Percentiles rank a stretch among this genome's conserved stretches.
phyloP scores from a whole-genome alignment of 2,329 filamentous ascomycete genomes.

The Trichoderma brevicompactum region DNA sequence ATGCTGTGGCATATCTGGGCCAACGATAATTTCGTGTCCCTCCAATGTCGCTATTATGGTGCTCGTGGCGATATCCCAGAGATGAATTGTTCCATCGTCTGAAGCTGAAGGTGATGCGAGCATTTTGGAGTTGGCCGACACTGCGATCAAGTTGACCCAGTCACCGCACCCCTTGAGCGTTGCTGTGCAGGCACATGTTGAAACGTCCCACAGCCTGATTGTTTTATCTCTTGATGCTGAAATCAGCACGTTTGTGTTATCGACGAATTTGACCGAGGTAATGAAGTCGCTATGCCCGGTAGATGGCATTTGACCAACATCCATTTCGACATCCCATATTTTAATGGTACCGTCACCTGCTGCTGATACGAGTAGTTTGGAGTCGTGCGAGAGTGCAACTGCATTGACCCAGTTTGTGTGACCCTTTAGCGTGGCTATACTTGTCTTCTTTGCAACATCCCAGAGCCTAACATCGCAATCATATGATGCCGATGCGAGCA shows the following conservation, averaged over 20 bases:
- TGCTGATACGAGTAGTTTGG: conserved; percentile 4
- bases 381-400: conserved; percentile 15
- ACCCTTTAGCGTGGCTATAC: conserved; percentile 14
- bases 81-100: background rate
- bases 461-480: background rate
- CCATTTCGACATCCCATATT: background rate
- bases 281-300: background rate
- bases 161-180: background rate
- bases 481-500: background rate
- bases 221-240: background rate
- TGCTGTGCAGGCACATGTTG: background rate
- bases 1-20: too few species aligned
- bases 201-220: background rate
- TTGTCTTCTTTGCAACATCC: background rate
- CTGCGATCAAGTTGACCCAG: background rate
- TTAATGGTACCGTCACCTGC: background rate
- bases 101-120: background rate
- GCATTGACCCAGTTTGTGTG: background rate
- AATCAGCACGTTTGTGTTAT: background rate
- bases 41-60: background rate
- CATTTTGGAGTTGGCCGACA: background rate
- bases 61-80: background rate
- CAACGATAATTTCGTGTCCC: background rate
- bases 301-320: background rate
- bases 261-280: too few species aligned